These are phyloP conservation scores for Zymoseptoria tritici DNA, from an alignment of 2,329 filamentous ascomycete genomes.

Conservation along the genomic window DNA sequence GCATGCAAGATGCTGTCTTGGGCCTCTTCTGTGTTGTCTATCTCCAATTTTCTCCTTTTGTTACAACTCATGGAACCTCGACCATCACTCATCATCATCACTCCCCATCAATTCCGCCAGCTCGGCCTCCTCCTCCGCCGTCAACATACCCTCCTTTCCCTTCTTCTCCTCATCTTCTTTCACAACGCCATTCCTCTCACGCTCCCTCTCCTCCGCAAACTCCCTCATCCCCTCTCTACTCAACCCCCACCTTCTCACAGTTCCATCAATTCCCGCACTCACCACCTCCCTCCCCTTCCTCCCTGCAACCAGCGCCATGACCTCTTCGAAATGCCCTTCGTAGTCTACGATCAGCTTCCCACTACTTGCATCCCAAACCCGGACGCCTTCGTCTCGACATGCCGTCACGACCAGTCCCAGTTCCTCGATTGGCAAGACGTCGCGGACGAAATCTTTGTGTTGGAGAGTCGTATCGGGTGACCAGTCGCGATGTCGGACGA, in stretches of 20 bases:
- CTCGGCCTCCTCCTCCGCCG: slow-evolving; percentile 86
- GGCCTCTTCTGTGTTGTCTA: too few species aligned
- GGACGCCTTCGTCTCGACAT: slow-evolving; percentile 83
- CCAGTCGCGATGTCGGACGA: slow-evolving; percentile 63
- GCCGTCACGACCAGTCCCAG: slow-evolving; percentile 78
- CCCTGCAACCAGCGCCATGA: slow-evolving; percentile 69
- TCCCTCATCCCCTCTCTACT: slow-evolving; percentile 52
- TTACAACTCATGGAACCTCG: too few species aligned
- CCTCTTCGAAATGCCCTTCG: slow-evolving; percentile 84
- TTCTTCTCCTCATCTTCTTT: slow-evolving; percentile 36
- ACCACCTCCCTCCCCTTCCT: slow-evolving; percentile 48
- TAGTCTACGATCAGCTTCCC: slow-evolving; percentile 28
- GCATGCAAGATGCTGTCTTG: neutral
- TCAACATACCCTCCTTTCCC: slow-evolving; percentile 52
- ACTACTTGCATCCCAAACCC: slow-evolving; percentile 64
- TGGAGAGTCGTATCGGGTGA: slow-evolving; percentile 61
- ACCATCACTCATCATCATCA: slow-evolving; percentile 38
- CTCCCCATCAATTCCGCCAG: slow-evolving; percentile 85
- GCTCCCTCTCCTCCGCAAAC: slow-evolving; percentile 45
- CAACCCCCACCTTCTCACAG: slow-evolving; percentile 76
- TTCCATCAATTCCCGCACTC: slow-evolving; percentile 85
- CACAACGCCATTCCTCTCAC: slow-evolving; percentile 39
- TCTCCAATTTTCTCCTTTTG: too few species aligned
- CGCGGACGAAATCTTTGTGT: slow-evolving; percentile 86
- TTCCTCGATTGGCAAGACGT: slow-evolving; percentile 58